A percentile compares a stretch with the other conserved stretches of the same genome.
These are phyloP conservation scores for Mycosphaerella sp. DNA, from an alignment of 2,329 filamentous ascomycete species.

Conservation along the genomic window DNA sequence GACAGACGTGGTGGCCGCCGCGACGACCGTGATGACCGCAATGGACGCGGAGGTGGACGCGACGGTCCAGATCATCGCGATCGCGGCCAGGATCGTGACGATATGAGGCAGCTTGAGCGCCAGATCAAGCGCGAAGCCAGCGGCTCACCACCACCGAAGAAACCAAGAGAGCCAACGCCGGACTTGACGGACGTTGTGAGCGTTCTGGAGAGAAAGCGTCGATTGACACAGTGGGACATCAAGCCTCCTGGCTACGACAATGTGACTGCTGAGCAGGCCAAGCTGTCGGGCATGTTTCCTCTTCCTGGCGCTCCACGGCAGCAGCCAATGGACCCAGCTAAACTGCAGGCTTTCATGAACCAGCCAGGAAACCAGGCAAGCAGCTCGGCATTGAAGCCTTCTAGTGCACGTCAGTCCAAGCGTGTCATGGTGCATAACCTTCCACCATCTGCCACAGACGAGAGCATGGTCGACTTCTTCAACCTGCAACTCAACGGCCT, in stretches of 20 bases:
- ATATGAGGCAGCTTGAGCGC: conserved; percentile 32
- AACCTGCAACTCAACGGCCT: conserved; percentile 95
- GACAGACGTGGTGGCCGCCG: conserved; percentile 26
- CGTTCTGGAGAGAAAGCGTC: conserved; percentile 77
- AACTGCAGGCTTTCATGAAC: conserved; percentile 92
- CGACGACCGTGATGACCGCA: conserved; percentile 42
- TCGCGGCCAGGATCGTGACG: conserved; percentile 35
- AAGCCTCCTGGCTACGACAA: conserved; percentile 98
- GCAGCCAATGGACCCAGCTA: conserved; percentile 89
- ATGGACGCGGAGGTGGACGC: conserved; percentile 33
- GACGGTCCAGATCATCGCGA: conserved; percentile 27
- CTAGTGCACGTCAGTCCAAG: conserved; percentile 89
- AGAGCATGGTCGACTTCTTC: conserved; percentile 75
- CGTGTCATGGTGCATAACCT: conserved; percentile 84
- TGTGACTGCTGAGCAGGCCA: conserved; percentile 96
- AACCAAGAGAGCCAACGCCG: conserved; percentile 91
- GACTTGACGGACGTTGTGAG: conserved; percentile 84
- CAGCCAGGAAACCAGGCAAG: conserved; percentile 67
- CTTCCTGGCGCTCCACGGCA: conserved; percentile 90
- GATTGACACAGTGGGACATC: conserved; percentile 98
- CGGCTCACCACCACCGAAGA: conserved; percentile 72
- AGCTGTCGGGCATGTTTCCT: conserved; percentile 98
- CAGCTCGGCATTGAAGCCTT: conserved; percentile 78
- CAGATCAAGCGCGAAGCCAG: conserved; percentile 52
- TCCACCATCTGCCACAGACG: conserved; percentile 65